A percentile compares a stretch with the other conserved stretches of the same genome.
phyloP scores from a whole-genome alignment of 768 basidiomycete species.

The Paxillus involutus region DNA sequence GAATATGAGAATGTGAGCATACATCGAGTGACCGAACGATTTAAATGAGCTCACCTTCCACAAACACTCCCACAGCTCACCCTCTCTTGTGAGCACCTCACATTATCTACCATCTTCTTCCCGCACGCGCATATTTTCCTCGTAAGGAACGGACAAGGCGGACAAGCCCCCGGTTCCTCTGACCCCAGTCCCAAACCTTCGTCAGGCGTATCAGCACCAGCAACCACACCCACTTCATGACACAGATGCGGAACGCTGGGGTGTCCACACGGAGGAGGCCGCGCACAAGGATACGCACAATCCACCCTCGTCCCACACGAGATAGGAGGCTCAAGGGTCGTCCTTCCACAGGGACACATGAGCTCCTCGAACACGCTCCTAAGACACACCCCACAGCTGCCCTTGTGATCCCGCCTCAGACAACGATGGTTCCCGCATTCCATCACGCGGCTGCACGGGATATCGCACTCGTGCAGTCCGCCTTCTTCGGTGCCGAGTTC shows the following conservation, averaged over 20 bases:
- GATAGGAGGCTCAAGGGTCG: slow-evolving; percentile 84
- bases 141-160: slow-evolving; percentile 84
- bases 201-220: slow-evolving; percentile 24
- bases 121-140: slow-evolving; percentile 86
- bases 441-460: slow-evolving; percentile 73
- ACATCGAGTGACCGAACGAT: not conserved
- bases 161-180: slow-evolving; percentile 47
- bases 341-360: slow-evolving; percentile 82
- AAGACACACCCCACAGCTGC: slow-evolving; percentile 79
- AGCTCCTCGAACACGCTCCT: slow-evolving; percentile 92
- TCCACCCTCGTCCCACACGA: slow-evolving; percentile 79
- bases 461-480: slow-evolving; percentile 82
- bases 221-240: slow-evolving; percentile 60
- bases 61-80: slow-evolving; percentile 86
- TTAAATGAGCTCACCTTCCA: slow-evolving; percentile 71
- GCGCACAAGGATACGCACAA: slow-evolving; percentile 80
- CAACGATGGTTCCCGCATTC: slow-evolving; percentile 80
- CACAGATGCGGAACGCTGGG: slow-evolving; percentile 75
- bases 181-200: slow-evolving; percentile 17
- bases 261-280: slow-evolving; percentile 81
- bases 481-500: slow-evolving; percentile 51
- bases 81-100: slow-evolving; percentile 76
- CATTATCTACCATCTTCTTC: slow-evolving; percentile 75
- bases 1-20: not conserved
- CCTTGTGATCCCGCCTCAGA: slow-evolving; percentile 77